Conservation (phyloP, 169 alveolate genomes). For the Plasmodium cynomolgi region DNA sequence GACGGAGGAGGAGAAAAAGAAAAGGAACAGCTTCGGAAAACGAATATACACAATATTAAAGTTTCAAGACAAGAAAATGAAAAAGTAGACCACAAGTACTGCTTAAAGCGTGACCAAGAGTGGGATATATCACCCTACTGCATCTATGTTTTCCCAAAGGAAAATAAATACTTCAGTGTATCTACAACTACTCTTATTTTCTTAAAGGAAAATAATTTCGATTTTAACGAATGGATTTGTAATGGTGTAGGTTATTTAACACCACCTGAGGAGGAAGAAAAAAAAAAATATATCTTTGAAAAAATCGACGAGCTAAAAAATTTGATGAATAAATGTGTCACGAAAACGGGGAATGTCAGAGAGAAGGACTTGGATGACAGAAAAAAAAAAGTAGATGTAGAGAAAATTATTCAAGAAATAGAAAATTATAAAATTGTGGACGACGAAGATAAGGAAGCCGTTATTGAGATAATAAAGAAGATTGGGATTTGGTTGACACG, state of each 20-base stretch:
- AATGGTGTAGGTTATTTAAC: slow-evolving; percentile 86
- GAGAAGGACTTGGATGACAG: background rate
- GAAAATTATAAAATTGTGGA: slow-evolving; percentile 77
- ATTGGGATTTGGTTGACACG: slow-evolving; percentile 52
- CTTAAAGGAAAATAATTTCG: slow-evolving; percentile 88
- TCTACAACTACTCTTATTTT: slow-evolving; percentile 85
- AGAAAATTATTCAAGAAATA: slow-evolving; percentile 44
- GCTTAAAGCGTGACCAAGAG: slow-evolving; percentile 28
- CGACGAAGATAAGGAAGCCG: slow-evolving; percentile 81
- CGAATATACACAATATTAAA: slow-evolving; percentile 17
- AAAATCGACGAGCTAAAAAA: slow-evolving; percentile 76
- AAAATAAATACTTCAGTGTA: slow-evolving; percentile 83
- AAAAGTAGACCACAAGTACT: background rate
- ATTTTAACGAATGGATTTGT: slow-evolving; percentile 88
- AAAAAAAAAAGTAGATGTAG: slow-evolving; percentile 52
- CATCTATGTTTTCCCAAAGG: slow-evolving; percentile 86
- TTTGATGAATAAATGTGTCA: slow-evolving; percentile 49
- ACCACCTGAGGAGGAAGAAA: slow-evolving; percentile 84
- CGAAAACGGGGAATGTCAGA: slow-evolving; percentile 11
- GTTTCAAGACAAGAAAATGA: slow-evolving; percentile 6
- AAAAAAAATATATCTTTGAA: slow-evolving; percentile 74
- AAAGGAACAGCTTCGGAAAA: background rate
- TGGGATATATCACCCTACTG: slow-evolving; percentile 90
- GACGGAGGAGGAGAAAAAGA: background rate
- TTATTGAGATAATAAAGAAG: slow-evolving; percentile 76